phyloP scores from a whole-genome alignment of 2,329 filamentous ascomycete species.

The Botrytis tulipae region DNA sequence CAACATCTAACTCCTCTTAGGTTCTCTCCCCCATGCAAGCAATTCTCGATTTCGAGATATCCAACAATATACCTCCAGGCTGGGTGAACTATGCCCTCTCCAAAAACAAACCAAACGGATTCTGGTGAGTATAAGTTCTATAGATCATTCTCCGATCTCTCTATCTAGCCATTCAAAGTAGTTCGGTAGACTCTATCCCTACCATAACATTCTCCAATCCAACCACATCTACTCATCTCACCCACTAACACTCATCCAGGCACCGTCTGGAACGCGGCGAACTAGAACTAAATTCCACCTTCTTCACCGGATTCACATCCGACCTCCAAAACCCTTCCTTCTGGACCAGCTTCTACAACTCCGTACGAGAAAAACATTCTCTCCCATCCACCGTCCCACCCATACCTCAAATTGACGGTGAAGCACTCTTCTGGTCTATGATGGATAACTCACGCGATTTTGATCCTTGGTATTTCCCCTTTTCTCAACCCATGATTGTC shows the following conservation, averaged over 20 bases:
- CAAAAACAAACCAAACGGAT: constrained; percentile 70
- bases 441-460: constrained; percentile 69
- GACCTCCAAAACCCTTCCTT: constrained; percentile 67
- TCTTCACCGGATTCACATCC: constrained; percentile 71
- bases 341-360: constrained; percentile 66
- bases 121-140: constrained; percentile 53
- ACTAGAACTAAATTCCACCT: constrained; percentile 69
- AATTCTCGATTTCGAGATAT: constrained; percentile 85
- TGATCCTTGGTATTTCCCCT: constrained; percentile 57
- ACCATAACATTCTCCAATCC: too few species aligned
- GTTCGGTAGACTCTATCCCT: too few species aligned
- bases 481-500: too few species aligned
- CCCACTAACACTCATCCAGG: background rate
- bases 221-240: too few species aligned
- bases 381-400: constrained; percentile 51
- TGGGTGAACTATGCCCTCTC: constrained; percentile 93
- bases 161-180: too few species aligned
- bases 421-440: constrained; percentile 87
- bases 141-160: too few species aligned
- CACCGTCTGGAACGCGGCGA: constrained; percentile 83
- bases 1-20: constrained; percentile 40
- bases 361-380: constrained; percentile 41
- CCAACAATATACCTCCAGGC: constrained; percentile 73
- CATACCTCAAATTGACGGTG: constrained; percentile 71
- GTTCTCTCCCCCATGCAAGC: constrained; percentile 89